Conservation (phyloP, 169 alveolate genomes). For the Babesia bigemina region DNA sequence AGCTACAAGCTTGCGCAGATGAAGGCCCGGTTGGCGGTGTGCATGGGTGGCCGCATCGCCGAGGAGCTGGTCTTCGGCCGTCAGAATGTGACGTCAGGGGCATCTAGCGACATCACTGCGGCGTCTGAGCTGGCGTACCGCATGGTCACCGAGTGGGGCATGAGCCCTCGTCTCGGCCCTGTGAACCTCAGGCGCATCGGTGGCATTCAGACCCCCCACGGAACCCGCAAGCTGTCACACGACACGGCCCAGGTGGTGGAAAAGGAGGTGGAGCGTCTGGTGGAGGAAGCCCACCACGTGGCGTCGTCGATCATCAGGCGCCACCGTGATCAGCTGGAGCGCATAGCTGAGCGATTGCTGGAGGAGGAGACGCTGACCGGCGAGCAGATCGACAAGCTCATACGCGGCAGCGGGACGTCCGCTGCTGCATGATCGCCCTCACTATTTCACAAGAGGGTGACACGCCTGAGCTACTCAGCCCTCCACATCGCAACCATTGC, state of each 20-base stretch:
- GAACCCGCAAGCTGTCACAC: slow-evolving; percentile 69
- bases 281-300: slow-evolving; percentile 74
- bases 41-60: slow-evolving; percentile 96
- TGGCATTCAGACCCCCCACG: slow-evolving; percentile 68
- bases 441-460: not conserved
- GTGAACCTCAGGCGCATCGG: slow-evolving; percentile 70
- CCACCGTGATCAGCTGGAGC: slow-evolving; percentile 77
- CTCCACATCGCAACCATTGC: too few relatives aligned
- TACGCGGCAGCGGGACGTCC: not conserved
- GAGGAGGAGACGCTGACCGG: slow-evolving; percentile 85
- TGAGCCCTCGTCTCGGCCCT: slow-evolving; percentile 87
- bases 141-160: slow-evolving; percentile 91
- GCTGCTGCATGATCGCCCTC: not conserved
- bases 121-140: slow-evolving; percentile 88
- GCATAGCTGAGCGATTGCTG: slow-evolving; percentile 75
- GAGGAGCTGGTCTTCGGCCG: slow-evolving; percentile 91
- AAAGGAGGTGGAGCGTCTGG: slow-evolving; percentile 75
- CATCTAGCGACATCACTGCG: slow-evolving; percentile 87
- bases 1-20: slow-evolving; percentile 85
- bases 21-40: slow-evolving; percentile 91
- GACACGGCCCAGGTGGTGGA: slow-evolving; percentile 75
- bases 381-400: slow-evolving; percentile 72
- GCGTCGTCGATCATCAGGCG: slow-evolving; percentile 82
- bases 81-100: slow-evolving; percentile 90
- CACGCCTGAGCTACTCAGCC: not conserved